These are phyloP conservation scores for Termitomyces titanicus DNA, from an alignment of 768 basidiomycete genomes.

Conservation along the genomic window DNA sequence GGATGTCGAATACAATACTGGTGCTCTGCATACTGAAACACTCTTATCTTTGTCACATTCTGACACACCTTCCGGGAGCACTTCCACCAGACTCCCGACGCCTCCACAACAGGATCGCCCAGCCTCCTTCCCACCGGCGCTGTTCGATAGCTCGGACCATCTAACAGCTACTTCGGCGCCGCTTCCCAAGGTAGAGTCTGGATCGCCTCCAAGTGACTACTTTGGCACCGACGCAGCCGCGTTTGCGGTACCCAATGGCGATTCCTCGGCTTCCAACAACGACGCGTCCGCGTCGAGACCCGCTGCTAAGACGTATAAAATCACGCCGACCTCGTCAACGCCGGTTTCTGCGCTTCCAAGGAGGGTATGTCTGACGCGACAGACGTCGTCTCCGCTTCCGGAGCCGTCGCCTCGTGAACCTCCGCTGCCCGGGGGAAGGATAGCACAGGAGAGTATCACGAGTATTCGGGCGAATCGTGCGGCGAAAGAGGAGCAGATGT, in stretches of 20 bases:
- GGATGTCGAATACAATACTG: constrained; percentile 44
- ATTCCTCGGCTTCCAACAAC: not conserved
- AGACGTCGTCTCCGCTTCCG: constrained; percentile 63
- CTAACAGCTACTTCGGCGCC: constrained; percentile 10
- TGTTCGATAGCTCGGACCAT: not conserved
- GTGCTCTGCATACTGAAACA: constrained; percentile 7
- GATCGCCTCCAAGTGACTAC: constrained; percentile 10
- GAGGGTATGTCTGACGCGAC: constrained; percentile 53
- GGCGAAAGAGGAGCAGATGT: constrained; percentile 68
- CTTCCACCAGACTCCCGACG: not conserved
- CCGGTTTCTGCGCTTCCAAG: constrained; percentile 48
- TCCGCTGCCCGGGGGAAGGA: constrained; percentile 28
- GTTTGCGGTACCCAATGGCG: not conserved
- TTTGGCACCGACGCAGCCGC: constrained; percentile 6
- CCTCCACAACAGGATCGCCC: constrained; percentile 4
- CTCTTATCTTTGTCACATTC: constrained; percentile 2
- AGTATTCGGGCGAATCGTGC: constrained; percentile 40
- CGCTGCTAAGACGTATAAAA: not conserved
- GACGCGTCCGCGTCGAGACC: not conserved
- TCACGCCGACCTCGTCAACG: constrained; percentile 17
- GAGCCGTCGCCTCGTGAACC: constrained; percentile 31
- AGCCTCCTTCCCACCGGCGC: not conserved
- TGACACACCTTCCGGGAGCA: not conserved
- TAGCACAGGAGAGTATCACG: constrained; percentile 24
- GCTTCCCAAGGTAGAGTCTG: not conserved